phyloP scores from a whole-genome alignment of 345 rosid species.

The Limnanthes douglasii region DNA sequence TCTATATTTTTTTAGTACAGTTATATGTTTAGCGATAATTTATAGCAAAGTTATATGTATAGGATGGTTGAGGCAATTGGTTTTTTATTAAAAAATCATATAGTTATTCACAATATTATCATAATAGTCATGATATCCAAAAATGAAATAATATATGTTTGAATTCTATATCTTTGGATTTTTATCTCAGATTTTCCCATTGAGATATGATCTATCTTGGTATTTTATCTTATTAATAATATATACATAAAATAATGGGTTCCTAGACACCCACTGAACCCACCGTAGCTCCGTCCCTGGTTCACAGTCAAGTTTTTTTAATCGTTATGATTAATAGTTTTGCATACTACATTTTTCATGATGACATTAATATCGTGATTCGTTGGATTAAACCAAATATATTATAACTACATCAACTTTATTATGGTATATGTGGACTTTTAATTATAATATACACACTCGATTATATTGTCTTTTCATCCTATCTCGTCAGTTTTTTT shows the following conservation, averaged over 20 bases:
- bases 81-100: not conserved
- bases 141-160: too few relatives aligned
- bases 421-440: conserved; percentile 57
- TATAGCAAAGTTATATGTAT: too few relatives aligned
- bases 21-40: too few relatives aligned
- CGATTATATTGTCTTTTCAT: conserved; percentile 56
- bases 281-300: conserved; percentile 11
- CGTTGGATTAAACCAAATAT: conserved; percentile 67
- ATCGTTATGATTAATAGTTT: conserved; percentile 41
- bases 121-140: too few relatives aligned
- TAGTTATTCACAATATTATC: not conserved
- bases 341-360: conserved; percentile 34
- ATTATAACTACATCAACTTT: conserved; percentile 46
- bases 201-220: too few relatives aligned
- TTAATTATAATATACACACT: conserved; percentile 56
- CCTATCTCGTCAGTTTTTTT: conserved; percentile 72
- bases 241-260: too few relatives aligned
- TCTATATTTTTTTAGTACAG: not conserved
- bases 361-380: conserved; percentile 55
- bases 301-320: conserved; percentile 49
- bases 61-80: too few relatives aligned
- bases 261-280: not conserved
- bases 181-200: not conserved
- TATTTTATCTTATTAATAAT: too few relatives aligned
- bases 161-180: not conserved